Evolutionary conservation across 2,329 filamentous ascomycete species (phyloP).

Genomic region (Fusarium vanettenii): DNA sequence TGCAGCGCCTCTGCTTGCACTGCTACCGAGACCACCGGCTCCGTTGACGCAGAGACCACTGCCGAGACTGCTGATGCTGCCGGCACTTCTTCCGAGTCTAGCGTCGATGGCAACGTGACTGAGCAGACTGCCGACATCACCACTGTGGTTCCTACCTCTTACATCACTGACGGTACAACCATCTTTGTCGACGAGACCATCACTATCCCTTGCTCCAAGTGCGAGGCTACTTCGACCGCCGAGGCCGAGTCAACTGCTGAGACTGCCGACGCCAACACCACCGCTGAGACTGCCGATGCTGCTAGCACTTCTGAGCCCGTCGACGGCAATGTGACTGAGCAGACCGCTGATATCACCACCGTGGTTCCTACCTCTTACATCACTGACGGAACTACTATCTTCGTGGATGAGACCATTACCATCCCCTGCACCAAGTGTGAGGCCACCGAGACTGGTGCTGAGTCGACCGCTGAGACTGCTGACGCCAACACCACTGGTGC

Average conservation of each 20-base stretch:
- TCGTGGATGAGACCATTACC: conserved; percentile 30
- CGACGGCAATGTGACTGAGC: conserved; percentile 6
- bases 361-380: conserved; percentile 34
- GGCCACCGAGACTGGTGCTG: conserved; percentile 20
- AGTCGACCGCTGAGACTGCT: conserved; percentile 13
- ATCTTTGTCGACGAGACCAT: conserved; percentile 34
- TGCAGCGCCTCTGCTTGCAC: conserved; percentile 15
- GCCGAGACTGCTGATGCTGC: conserved; percentile 1
- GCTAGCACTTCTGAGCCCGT: neutral
- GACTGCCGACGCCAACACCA: conserved; percentile 10
- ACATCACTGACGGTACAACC: conserved; percentile 33
- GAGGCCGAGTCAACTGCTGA: conserved; percentile 10
- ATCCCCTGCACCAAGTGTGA: conserved; percentile 35
- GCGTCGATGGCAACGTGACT: neutral
- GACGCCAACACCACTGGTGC: neutral
- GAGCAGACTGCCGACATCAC: conserved; percentile 23
- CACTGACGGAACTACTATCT: conserved; percentile 33
- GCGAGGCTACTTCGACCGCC: conserved; percentile 19
- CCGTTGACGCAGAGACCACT: neutral
- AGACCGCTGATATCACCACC: conserved; percentile 26
- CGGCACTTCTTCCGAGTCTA: conserved; percentile 13
- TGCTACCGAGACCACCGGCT: conserved; percentile 3
- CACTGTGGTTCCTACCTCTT: conserved; percentile 34
- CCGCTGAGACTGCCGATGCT: conserved; percentile 6
- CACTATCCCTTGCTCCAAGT: conserved; percentile 36